A percentile compares a stretch with the other conserved stretches of the same genome.
These are phyloP conservation scores for Nakataea oryzae DNA, from an alignment of 2,329 filamentous ascomycete species.

Conservation along the genomic window DNA sequence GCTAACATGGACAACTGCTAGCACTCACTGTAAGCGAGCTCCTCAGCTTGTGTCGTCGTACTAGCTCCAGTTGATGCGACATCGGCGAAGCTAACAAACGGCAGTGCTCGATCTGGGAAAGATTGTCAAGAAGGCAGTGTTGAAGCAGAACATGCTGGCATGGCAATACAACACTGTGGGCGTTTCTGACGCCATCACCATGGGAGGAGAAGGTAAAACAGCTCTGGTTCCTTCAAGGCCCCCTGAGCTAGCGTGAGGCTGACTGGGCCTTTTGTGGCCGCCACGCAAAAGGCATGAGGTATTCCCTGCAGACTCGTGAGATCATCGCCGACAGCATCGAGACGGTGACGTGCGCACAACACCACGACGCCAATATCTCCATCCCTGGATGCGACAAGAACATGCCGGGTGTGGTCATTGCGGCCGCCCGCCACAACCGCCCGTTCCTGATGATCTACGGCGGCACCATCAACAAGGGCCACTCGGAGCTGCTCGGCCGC, in stretches of 20 bases:
- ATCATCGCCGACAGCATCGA: conserved; percentile 97
- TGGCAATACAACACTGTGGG: conserved; percentile 95
- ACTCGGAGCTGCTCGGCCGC: conserved; percentile 63
- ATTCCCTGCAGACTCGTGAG: conserved; percentile 87
- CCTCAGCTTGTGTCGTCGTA: not conserved
- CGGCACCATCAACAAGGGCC: conserved; percentile 84
- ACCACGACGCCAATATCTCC: conserved; percentile 96
- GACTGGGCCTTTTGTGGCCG: not conserved
- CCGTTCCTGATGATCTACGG: conserved; percentile 97
- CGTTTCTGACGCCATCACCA: conserved; percentile 84
- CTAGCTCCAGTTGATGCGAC: too few relatives aligned
- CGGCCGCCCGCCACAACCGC: conserved; percentile 89
- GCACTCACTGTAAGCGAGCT: conserved; percentile 27
- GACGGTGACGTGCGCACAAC: conserved; percentile 97
- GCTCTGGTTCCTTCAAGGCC: not conserved
- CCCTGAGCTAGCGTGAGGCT: not conserved
- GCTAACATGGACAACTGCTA: conserved; percentile 8
- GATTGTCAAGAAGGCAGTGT: conserved; percentile 71
- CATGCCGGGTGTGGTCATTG: conserved; percentile 88
- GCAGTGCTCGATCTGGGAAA: conserved; percentile 76
- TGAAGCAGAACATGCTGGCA: conserved; percentile 76
- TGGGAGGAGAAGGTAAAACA: conserved; percentile 75
- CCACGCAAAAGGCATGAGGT: conserved; percentile 34
- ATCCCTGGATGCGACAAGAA: conserved; percentile 99
- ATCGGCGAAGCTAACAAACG: not conserved